These are phyloP conservation scores for Astragalus glycyphyllos DNA, from an alignment of 306 rosid genomes.

Conservation along the genomic window DNA sequence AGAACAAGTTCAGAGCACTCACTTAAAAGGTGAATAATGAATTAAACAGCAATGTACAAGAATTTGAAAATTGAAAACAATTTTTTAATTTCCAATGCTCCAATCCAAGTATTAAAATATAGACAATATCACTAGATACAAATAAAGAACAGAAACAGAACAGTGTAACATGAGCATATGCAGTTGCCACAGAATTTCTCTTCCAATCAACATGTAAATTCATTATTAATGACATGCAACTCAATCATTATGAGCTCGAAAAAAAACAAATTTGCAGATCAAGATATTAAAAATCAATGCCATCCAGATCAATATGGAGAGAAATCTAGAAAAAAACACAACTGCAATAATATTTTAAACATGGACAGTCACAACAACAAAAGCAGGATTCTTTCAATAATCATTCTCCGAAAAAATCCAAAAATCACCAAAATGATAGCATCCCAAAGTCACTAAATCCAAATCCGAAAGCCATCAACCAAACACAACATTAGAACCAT, in stretches of 20 bases:
- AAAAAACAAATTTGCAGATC: background rate
- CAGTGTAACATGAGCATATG: slow-evolving; percentile 10
- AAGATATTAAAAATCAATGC: background rate
- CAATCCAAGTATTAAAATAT: background rate
- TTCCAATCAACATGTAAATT: background rate
- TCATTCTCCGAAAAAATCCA: no score
- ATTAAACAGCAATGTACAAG: background rate
- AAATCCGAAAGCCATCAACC: background rate
- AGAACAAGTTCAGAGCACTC: background rate
- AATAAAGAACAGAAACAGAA: background rate
- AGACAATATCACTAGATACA: background rate
- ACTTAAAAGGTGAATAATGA: background rate
- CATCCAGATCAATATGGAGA: background rate
- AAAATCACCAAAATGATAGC: no score
- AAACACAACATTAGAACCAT: background rate
- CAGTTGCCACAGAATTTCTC: background rate
- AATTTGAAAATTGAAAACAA: background rate
- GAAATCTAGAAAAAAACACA: slow-evolving; percentile 11
- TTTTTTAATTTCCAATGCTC: background rate
- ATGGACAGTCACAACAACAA: slow-evolving; percentile 2
- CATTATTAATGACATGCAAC: background rate
- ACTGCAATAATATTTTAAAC: slow-evolving; percentile 6
- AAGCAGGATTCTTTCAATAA: background rate
- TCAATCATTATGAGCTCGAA: background rate
- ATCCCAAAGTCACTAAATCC: no score